Evolutionary conservation across 2,329 filamentous ascomycete genomes (phyloP).

Genomic region (Colletotrichum lindemuthianum): DNA sequence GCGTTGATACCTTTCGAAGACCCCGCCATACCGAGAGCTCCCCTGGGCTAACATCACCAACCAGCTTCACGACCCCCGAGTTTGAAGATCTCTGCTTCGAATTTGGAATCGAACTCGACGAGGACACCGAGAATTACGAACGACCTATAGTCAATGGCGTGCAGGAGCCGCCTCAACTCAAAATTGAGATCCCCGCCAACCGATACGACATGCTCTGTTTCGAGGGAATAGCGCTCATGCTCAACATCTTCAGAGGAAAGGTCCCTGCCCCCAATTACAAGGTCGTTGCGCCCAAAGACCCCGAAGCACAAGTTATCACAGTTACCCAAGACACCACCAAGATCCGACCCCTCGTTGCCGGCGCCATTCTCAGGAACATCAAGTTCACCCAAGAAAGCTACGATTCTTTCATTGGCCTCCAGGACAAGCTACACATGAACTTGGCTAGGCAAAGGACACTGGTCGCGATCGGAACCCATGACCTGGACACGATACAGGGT

Average conservation of each 20-base stretch:
- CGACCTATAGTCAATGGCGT: conserved; percentile 79
- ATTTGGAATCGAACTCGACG: conserved; percentile 97
- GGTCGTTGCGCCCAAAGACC: conserved; percentile 76
- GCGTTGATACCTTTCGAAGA: conserved; percentile 10
- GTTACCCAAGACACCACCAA: conserved; percentile 79
- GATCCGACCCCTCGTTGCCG: conserved; percentile 89
- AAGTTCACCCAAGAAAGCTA: conserved; percentile 92
- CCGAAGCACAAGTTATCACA: conserved; percentile 81
- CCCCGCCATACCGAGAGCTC: conserved; percentile 29
- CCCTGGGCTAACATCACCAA: conserved; percentile 34
- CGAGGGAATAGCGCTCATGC: conserved; percentile 93
- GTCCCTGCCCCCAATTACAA: conserved; percentile 81
- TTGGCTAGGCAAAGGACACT: conserved; percentile 91
- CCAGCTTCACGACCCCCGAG: conserved; percentile 89
- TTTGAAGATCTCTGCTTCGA: conserved; percentile 99
- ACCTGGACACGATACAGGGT: conserved; percentile 90
- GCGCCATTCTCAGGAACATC: conserved; percentile 88
- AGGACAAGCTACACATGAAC: conserved; percentile 98
- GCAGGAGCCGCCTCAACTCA: conserved; percentile 90
- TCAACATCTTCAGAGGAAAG: conserved; percentile 92
- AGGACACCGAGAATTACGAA: conserved; percentile 85
- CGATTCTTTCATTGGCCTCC: conserved; percentile 95
- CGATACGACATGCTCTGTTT: conserved; percentile 96
- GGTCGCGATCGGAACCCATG: conserved; percentile 97
- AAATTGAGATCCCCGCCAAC: conserved; percentile 98